Evolutionary conservation across 805 yeast species (phyloP), one percentile per base, ranked within the genome.

Genomic region (Cyberlindnera saturnus): DNA sequence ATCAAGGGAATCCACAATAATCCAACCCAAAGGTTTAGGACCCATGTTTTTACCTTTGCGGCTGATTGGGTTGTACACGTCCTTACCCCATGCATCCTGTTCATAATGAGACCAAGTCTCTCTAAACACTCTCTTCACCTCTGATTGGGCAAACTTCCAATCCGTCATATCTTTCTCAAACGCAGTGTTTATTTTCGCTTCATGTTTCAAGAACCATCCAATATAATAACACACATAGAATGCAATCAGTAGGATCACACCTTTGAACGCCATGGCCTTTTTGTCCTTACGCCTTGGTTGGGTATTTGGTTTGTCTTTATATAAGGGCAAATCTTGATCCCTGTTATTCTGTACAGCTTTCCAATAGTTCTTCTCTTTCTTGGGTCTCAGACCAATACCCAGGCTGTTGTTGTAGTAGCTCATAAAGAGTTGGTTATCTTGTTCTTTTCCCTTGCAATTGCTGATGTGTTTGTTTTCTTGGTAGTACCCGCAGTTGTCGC

Each of bases 11-110:
- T 89, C 96, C 5, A 90, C 93, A 55, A 89, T 81, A 59, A 89
- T 85, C 96, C 96, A 89, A 2, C 97, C 97, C 50, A 90, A 63
- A 1, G 96, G 96, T 41, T 71, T 52, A 39, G 81, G 77, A 5
- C 91, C 89, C 88, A 87, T 84, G 58, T 87, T 84, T 44, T 74
- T 67, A 19, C 85, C 86, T 1, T 53, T 62, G 40, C 79, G 75
- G 7, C 74, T 60, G n/a, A 84, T 56, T 0, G 96, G 96, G 34
- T 71, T 69, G 56, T 83, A 89, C 1, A 81, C 77, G 59, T 89
- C 97, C 46, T 70, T 72, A 7, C 96, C 96, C 90, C 95, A 87
- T 0, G 85, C 96, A 56, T 85, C 70, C 23, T 69, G 64, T 40
- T 77, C 78, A 57, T 90, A 90, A 41, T 82, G 83, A 23, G 68